Evolutionary conservation across 83 land plant genomes (phyloP).

Genomic region (Larix sibirica): DNA sequence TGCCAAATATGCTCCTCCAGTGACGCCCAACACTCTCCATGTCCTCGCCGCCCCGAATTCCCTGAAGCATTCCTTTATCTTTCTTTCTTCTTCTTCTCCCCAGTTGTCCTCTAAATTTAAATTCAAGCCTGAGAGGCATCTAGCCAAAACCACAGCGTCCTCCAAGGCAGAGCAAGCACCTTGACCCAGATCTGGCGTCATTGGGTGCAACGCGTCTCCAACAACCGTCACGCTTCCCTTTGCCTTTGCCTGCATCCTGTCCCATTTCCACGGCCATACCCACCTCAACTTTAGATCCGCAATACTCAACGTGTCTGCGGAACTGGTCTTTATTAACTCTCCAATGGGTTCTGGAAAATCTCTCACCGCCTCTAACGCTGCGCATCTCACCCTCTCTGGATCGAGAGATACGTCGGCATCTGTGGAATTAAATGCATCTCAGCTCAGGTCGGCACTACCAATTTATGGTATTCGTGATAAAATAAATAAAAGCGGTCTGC

Average conservation of each 20-base stretch:
- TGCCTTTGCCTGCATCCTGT: slow-evolving; percentile 22
- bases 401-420: background rate
- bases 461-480: too few species aligned
- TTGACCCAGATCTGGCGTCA: slow-evolving; percentile 65
- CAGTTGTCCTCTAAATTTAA: background rate
- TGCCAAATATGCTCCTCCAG: slow-evolving; percentile 24
- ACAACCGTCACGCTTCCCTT: slow-evolving; percentile 40
- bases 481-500: too few species aligned
- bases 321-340: slow-evolving; percentile 4
- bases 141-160: slow-evolving; percentile 43
- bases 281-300: slow-evolving; percentile 23
- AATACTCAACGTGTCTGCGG: background rate
- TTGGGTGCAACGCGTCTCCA: slow-evolving; percentile 64
- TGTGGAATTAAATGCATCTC: background rate
- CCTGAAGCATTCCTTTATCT: slow-evolving; percentile 27
- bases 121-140: slow-evolving; percentile 32
- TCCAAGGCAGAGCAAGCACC: slow-evolving; percentile 52
- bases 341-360: slow-evolving; percentile 8
- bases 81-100: slow-evolving; percentile 15
- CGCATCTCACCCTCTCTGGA: background rate
- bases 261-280: slow-evolving; percentile 27
- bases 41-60: slow-evolving; percentile 41
- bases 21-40: slow-evolving; percentile 36
- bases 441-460: background rate
- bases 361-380: background rate